Base-by-base conservation (phyloP, 2,329 filamentous ascomycete species). In the Hypoxylon sp. region DNA sequence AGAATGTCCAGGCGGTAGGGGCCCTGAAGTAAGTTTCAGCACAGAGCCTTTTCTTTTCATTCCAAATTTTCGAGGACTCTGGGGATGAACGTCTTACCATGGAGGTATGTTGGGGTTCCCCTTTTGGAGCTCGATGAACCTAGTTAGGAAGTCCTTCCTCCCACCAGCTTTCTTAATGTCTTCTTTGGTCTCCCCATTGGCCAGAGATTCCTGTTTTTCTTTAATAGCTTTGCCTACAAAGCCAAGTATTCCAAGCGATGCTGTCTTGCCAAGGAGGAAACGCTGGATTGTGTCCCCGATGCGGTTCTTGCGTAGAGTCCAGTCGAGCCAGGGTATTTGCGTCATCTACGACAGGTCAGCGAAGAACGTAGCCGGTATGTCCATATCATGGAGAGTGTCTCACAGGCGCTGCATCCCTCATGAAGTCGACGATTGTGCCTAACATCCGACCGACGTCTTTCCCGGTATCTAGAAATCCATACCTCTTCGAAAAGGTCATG, bases 1-100 rank as follows among this genome's bases (percentile, higher is more conserved):
- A 70, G 42, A 74, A 71, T 7, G 59, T 58, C 69, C 69, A 71
- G 31, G 69, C 69, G 13, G 60, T 69, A 6, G 63, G 63, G 3
- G 63, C 63, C 63, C 56, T 60, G n/a, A n/a, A n/a, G n/a, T n/a
- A n/a, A n/a, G n/a, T n/a, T n/a, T n/a, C n/a, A n/a, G n/a, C n/a
- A n/a, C n/a, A n/a, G n/a, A n/a, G n/a, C n/a, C n/a, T n/a, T n/a
- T n/a, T n/a, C n/a, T n/a, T n/a, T n/a, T n/a, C n/a, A n/a, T n/a
- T n/a, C n/a, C n/a, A n/a, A n/a, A n/a, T n/a, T 11, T 17, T 3
- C 13, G 11, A 44, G 3, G 11, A 37, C 40, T n/a, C 6, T 6
- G 10, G 40, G 4, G n/a, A 22, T 6, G 14, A 6, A 10, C 3
- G 3, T 20, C 40, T 33, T 56, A 61, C 59, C 59, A 61, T 8